Base-by-base conservation (phyloP, 1,139 yeast species). In the Taphrina deformans region DNA sequence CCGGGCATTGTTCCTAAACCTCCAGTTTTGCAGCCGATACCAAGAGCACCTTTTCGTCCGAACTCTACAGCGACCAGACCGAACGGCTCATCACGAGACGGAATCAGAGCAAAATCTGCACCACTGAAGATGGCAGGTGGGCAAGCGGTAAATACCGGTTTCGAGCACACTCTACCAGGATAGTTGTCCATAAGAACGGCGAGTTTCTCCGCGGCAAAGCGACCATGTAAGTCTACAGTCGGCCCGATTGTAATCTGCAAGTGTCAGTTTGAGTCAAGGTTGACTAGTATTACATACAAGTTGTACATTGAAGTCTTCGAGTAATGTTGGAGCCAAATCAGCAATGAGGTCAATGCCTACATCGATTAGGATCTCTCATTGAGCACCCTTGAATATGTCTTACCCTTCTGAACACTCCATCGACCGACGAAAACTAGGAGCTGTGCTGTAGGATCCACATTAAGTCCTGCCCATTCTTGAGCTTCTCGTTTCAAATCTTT, bases 1-100 rank as follows among this genome's bases (percentile, higher is more conserved):
- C 66, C 66, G 9, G 66, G 66, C 66, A 64, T 64, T 12, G 50
- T 53, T 6, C 66, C 66, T 21, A 64, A 38, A 33, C 66, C 66
- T 16, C 66, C 66, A 35, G 61, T 64, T 18, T 64, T 65, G 31
- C 65, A 65, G 21, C 66, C 66, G 21, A 64, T 64, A 41, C 65
- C 66, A 10, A 64, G 40, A 29, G 66, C 66, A 5, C 66, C 66
- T 35, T 64, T 64, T 14, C 66, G 62, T 9, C 66, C 66, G 27
- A 64, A 64, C 31, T 64, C 66, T 1, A 64, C 66, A 31, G 66
- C 66, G 14, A 64, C 66, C 18, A 64, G 45, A 12, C 66, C 66
- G 29, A 64, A 64, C 1, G 66, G 66, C 29, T 64, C 66, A 50
- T 64, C 66, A 23, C 66, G 50, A 23, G 66, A 64, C 12, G 66